phyloP scores from a whole-genome alignment of 139 green algal genomes.

The Asterochloris erici region DNA sequence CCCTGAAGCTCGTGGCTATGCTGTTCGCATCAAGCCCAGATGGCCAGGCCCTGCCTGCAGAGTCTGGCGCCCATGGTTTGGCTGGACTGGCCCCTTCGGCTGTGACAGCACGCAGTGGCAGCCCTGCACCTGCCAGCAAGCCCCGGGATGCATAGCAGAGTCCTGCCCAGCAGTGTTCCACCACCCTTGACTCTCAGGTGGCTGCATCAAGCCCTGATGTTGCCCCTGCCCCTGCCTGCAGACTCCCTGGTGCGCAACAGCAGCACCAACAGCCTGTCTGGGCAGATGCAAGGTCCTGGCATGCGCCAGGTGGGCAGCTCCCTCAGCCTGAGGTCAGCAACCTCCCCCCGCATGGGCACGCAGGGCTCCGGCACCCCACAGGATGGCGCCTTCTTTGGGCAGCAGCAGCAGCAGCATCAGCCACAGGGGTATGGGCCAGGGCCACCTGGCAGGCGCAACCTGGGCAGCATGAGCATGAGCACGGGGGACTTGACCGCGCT shows the following conservation, averaged over 20 bases:
- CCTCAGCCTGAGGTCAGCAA: background rate
- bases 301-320: constrained; percentile 5
- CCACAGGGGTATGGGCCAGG: constrained; percentile 5
- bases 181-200: too few species aligned
- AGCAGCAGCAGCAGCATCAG: constrained; percentile 16
- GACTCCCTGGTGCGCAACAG: background rate
- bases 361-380: background rate
- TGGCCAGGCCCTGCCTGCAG: too few species aligned
- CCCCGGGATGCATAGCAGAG: too few species aligned
- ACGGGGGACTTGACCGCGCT: constrained; percentile 14
- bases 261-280: constrained; percentile 15
- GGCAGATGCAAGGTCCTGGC: constrained; percentile 1
- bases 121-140: too few species aligned
- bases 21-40: too few species aligned
- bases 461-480: constrained; percentile 18
- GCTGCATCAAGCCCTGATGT: background rate
- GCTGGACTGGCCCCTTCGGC: too few species aligned
- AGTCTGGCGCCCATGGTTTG: too few species aligned
- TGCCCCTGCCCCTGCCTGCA: constrained; percentile 4
- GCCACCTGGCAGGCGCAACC: background rate
- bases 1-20: too few species aligned
- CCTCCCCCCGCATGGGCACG: background rate
- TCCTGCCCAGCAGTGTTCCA: too few species aligned
- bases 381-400: background rate
- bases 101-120: too few species aligned